Base-by-base conservation (phyloP, 768 basidiomycete genomes). In the Nidularia sp. region DNA sequence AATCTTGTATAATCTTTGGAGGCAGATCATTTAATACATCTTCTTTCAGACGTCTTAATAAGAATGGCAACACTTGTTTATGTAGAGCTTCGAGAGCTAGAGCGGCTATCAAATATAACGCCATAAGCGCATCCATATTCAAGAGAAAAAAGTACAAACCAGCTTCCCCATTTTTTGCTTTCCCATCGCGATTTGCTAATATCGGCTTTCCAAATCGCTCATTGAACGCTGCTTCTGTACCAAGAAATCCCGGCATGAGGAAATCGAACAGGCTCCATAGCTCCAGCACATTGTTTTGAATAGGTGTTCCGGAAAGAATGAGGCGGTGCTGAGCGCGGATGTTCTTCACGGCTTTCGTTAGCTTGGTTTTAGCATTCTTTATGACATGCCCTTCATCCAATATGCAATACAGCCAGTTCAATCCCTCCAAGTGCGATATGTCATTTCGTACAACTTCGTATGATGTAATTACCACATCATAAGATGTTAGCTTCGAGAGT, bases 261-360 rank as follows among this genome's bases (percentile, higher is more conserved):
- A 98, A 99, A 70, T 99, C 97, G 67, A 99, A 99, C 43, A 99
- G 72, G 68, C 93, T 97, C 97, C 97, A 99, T 2, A 99, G 73
- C 65, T 99, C 97, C 47, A 99, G 75, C 2, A 99, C 94, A 64
- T 99, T 98, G 66, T 99, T 99, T 71, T 99, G 97, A 53, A 99
- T 98, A 0, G 97, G 97, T 5, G 97, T 99, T 35, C 97, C 97
- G 0, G 94, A 97, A 2, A 99, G 75, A 62, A 99, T 90, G 18
- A 99, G 76, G 22, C 97, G 86, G 70, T 99, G 97, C 53, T 94
- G 87, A 0, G 96, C 92, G 50, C 81, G 83, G 44, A 98, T 80
- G 53, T 77, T 81, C 68, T 99, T 99, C 61, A 98, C 91, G 1
- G 97, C 94, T 66, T 94, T 93, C 0, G 96, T 94, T 36, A 99